Percentiles rank a stretch among this genome's conserved stretches.
Conservation (phyloP, 495 filamentous ascomycete genomes). For the Lentithecium fluviatile region DNA sequence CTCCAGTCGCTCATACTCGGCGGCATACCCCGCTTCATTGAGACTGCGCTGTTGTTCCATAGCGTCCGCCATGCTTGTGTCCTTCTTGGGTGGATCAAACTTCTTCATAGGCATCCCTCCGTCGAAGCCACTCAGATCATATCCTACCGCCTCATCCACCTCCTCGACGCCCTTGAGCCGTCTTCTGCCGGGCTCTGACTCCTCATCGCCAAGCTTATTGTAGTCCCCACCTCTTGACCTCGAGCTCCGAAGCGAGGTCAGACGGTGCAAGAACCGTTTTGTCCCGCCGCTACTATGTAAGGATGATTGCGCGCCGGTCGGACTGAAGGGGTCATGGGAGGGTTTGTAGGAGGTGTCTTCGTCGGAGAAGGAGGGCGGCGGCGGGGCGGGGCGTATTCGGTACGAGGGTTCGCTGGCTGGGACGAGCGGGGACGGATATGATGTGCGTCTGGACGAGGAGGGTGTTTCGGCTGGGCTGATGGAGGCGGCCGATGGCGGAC, state of each 20-base stretch:
- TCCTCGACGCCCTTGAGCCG: constrained; percentile 29
- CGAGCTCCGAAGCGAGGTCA: constrained; percentile 23
- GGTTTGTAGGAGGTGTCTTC: constrained; percentile 29
- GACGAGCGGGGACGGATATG: constrained; percentile 27
- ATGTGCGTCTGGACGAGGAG: constrained; percentile 23
- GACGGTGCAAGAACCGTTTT: constrained; percentile 24
- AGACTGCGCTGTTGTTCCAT: constrained; percentile 19
- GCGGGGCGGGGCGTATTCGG: constrained; percentile 29
- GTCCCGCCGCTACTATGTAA: constrained; percentile 9
- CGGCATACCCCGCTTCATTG: constrained; percentile 29
- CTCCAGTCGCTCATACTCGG: constrained; percentile 35
- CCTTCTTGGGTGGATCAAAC: constrained; percentile 4
- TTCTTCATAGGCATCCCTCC: constrained; percentile 29
- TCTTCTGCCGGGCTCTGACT: not conserved
- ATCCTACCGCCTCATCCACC: constrained; percentile 25
- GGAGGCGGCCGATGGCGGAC: constrained; percentile 22
- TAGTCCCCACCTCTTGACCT: constrained; percentile 19
- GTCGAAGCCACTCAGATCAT: constrained; percentile 34
- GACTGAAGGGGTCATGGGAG: constrained; percentile 9
- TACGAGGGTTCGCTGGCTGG: constrained; percentile 31
- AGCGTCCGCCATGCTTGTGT: constrained; percentile 18
- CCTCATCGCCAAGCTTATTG: constrained; percentile 31
- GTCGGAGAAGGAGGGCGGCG: constrained; percentile 30
- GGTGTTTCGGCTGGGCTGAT: constrained; percentile 7
- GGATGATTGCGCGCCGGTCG: constrained; percentile 1